These are phyloP conservation scores for Volutella citrinella DNA, from an alignment of 2,329 filamentous ascomycete species.

Conservation along the genomic window DNA sequence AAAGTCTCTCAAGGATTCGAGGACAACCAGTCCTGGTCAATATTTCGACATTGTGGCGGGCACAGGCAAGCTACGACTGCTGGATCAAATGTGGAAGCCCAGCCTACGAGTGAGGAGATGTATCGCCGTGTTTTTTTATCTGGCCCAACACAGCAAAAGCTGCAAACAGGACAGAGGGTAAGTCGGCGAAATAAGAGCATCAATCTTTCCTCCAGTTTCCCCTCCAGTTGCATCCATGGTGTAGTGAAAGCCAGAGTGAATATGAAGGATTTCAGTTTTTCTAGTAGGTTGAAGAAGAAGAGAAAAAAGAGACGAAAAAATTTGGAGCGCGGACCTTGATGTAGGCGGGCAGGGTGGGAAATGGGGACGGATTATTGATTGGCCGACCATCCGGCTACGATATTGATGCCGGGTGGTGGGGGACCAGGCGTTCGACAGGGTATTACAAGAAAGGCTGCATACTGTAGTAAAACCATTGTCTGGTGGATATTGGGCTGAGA, in stretches of 20 bases:
- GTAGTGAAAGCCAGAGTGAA: slow-evolving; percentile 65
- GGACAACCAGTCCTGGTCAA: too few relatives aligned
- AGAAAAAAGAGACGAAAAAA: slow-evolving; percentile 18
- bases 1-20: too few relatives aligned
- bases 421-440: too few relatives aligned
- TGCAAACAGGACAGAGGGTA: slow-evolving; percentile 45
- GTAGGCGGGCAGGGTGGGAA: slow-evolving; percentile 8
- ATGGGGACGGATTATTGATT: slow-evolving; percentile 26
- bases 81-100: too few relatives aligned
- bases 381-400: too few relatives aligned
- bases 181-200: slow-evolving; percentile 40
- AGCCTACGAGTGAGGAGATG: too few relatives aligned
- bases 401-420: too few relatives aligned
- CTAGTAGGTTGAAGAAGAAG: slow-evolving; percentile 40
- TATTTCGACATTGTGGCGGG: too few relatives aligned
- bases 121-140: slow-evolving; percentile 36
- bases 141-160: slow-evolving; percentile 31
- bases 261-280: slow-evolving; percentile 54
- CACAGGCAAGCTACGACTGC: too few relatives aligned
- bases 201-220: slow-evolving; percentile 69
- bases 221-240: slow-evolving; percentile 57
- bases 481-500: too few relatives aligned
- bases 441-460: too few relatives aligned
- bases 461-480: too few relatives aligned
- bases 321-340: slow-evolving; percentile 13